A percentile compares a stretch with the other conserved stretches of the same genome.
Conservation (phyloP, 176 grass and related monocot species). For the Zea mays region Zm-B73-REFERENCE-NAM-5.0 NC_050101.1:120893001-120893500, state of each 20-base stretch:
- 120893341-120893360: too few species aligned
- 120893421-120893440: neutral
- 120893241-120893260: too few species aligned
- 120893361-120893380: too few species aligned
- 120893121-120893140: neutral
- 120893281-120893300: neutral
- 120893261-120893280: neutral
- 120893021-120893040: too few species aligned
- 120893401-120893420: too few species aligned
- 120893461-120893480: neutral
- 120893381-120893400: too few species aligned
- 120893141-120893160: too few species aligned
- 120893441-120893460: neutral
- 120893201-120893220: constrained; percentile 27
- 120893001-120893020: too few species aligned
- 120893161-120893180: constrained; percentile 12
- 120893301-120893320: neutral
- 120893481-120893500: neutral
- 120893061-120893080: neutral
- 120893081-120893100: neutral
- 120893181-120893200: neutral
- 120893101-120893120: neutral
- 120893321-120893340: neutral
- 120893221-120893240: neutral
- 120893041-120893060: too few species aligned